These are phyloP conservation scores for Lenzites betulinus DNA, from an alignment of 768 basidiomycete species.

Conservation along the genomic window DNA sequence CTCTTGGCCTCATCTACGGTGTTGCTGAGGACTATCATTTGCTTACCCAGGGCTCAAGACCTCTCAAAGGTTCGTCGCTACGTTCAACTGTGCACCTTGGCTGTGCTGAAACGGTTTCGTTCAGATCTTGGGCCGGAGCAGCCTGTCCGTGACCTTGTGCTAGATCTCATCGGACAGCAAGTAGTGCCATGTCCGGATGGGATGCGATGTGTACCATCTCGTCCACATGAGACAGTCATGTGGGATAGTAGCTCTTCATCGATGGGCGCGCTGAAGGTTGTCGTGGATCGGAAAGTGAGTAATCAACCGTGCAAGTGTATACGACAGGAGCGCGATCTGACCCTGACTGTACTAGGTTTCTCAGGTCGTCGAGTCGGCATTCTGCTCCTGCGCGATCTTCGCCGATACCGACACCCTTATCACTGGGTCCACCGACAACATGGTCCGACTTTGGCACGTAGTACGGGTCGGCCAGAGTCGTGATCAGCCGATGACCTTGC, in stretches of 20 bases:
- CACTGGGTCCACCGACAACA: conserved; percentile 79
- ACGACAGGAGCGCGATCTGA: not conserved
- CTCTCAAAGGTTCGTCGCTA: conserved; percentile 52
- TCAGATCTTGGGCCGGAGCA: conserved; percentile 51
- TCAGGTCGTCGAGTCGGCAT: conserved; percentile 76
- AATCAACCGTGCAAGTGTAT: not conserved
- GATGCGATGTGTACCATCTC: conserved; percentile 55
- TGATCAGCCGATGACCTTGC: conserved; percentile 34
- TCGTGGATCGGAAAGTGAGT: conserved; percentile 62
- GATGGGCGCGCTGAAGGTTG: conserved; percentile 58
- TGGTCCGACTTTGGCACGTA: conserved; percentile 83
- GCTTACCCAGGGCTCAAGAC: conserved; percentile 56
- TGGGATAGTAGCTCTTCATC: conserved; percentile 51
- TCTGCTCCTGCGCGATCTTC: conserved; percentile 74
- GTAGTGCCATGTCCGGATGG: conserved; percentile 66
- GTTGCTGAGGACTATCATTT: conserved; percentile 83
- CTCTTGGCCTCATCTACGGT: conserved; percentile 70
- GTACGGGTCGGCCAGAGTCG: conserved; percentile 37
- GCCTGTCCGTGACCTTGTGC: conserved; percentile 51
- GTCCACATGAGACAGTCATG: conserved; percentile 67
- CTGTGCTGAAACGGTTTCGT: not conserved
- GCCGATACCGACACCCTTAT: conserved; percentile 73
- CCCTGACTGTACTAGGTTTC: conserved; percentile 48
- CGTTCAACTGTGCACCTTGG: not conserved
- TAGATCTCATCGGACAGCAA: conserved; percentile 60